Conservation (phyloP, 106 monocot species). For the Acorus calamus region DNA sequence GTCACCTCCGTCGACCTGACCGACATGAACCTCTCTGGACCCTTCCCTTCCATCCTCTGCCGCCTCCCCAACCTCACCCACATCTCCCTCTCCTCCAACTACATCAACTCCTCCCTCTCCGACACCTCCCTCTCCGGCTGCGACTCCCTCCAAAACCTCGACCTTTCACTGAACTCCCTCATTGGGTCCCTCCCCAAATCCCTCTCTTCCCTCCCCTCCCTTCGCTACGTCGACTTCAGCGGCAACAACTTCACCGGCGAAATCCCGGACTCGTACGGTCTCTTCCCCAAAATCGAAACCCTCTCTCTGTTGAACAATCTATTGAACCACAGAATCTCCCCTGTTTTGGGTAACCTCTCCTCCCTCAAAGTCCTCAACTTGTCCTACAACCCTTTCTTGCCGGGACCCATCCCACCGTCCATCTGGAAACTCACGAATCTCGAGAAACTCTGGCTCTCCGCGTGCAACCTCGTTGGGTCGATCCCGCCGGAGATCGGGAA, state of each 20-base stretch:
- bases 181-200: no score
- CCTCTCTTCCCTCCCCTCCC: no score
- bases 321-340: no score
- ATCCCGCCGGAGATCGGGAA: constrained; percentile 50
- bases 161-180: constrained; percentile 9
- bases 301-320: no score
- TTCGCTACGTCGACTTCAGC: no score
- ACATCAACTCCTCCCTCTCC: background rate
- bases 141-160: constrained; percentile 44
- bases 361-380: no score
- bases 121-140: constrained; percentile 30
- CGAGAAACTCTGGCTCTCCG: constrained; percentile 42
- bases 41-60: background rate
- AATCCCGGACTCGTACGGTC: no score
- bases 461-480: constrained; percentile 39
- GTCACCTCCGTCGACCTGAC: background rate
- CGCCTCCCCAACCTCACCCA: constrained; percentile 14
- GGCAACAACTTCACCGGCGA: no score
- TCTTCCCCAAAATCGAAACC: no score
- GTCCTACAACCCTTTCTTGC: constrained; percentile 60
- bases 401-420: constrained; percentile 28
- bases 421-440: constrained; percentile 41
- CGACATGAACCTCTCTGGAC: constrained; percentile 1
- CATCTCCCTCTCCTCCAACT: constrained; percentile 12
- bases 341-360: no score